Conservation (phyloP, 768 basidiomycete genomes). For the Termitomyces sp. region DNA sequence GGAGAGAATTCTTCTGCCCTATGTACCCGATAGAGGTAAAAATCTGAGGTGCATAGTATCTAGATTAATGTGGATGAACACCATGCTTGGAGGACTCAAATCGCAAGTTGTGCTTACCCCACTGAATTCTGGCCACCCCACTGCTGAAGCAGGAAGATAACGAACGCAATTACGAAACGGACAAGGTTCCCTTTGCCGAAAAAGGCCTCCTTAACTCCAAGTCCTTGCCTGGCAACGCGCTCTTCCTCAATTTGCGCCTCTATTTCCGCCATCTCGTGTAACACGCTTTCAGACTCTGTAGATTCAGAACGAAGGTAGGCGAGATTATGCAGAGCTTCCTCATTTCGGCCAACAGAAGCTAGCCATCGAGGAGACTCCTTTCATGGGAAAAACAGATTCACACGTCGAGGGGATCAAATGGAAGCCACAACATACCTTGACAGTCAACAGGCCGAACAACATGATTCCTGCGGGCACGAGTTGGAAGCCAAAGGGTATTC, state of each 20-base stretch:
- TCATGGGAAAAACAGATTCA: not conserved
- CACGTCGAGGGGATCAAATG: not conserved
- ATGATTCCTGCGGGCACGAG: conserved; percentile 61
- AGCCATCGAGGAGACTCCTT: conserved; percentile 78
- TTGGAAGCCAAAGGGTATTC: conserved; percentile 70
- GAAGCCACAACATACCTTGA: conserved; percentile 33
- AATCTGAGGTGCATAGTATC: conserved; percentile 72
- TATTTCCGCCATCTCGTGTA: conserved; percentile 72
- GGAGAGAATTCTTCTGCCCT: conserved; percentile 50
- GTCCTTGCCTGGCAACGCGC: conserved; percentile 52
- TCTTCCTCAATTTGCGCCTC: conserved; percentile 77
- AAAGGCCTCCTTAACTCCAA: conserved; percentile 68
- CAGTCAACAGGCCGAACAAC: conserved; percentile 59
- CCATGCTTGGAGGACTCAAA: not conserved
- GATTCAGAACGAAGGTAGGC: conserved; percentile 54
- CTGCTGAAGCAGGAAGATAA: conserved; percentile 77
- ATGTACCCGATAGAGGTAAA: conserved; percentile 68
- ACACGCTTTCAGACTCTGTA: conserved; percentile 35
- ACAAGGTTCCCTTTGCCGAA: conserved; percentile 76
- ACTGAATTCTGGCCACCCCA: conserved; percentile 85
- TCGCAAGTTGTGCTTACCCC: conserved; percentile 24
- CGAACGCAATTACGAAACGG: conserved; percentile 81
- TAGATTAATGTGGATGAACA: conserved; percentile 11
- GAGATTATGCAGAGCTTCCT: conserved; percentile 53
- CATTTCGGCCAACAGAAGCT: conserved; percentile 50